These are phyloP conservation scores for Moringa oleifera DNA, from an alignment of 345 rosid genomes.

Conservation along the genomic window DNA sequence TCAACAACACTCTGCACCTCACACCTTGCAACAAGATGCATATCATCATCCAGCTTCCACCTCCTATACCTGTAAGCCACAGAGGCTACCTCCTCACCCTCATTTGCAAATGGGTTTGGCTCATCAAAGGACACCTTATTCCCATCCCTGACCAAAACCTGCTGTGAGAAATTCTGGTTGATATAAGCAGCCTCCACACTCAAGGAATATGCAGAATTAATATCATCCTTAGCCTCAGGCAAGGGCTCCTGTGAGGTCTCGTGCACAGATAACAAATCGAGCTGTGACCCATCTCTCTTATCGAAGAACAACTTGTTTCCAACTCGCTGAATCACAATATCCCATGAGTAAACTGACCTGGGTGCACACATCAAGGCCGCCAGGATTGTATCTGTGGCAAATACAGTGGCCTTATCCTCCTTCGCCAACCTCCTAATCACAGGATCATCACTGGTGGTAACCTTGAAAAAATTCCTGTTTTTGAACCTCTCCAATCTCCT, in stretches of 20 bases:
- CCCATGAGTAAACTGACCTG: slow-evolving; percentile 95
- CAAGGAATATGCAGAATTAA: slow-evolving; percentile 69
- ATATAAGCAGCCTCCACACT: slow-evolving; percentile 87
- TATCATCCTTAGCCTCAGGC: slow-evolving; percentile 86
- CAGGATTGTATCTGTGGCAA: slow-evolving; percentile 78
- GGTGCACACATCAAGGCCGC: slow-evolving; percentile 91
- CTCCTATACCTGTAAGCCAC: slow-evolving; percentile 89
- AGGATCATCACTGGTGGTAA: slow-evolving; percentile 89
- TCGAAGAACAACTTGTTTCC: slow-evolving; percentile 91
- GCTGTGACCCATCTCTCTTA: slow-evolving; percentile 86
- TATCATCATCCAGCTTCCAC: slow-evolving; percentile 86
- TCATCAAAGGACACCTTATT: slow-evolving; percentile 80
- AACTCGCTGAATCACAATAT: slow-evolving; percentile 82
- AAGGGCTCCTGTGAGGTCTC: slow-evolving; percentile 91
- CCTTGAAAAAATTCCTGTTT: slow-evolving; percentile 87
- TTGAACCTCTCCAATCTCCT: slow-evolving; percentile 82
- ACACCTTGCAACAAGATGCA: slow-evolving; percentile 77
- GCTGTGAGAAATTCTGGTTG: slow-evolving; percentile 85
- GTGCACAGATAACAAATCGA: slow-evolving; percentile 84
- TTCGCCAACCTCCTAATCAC: slow-evolving; percentile 79
- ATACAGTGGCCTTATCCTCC: slow-evolving; percentile 92
- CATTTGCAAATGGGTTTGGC: slow-evolving; percentile 81
- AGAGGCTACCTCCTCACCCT: slow-evolving; percentile 96
- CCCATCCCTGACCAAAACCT: slow-evolving; percentile 79
- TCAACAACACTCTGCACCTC: slow-evolving; percentile 91